Evolutionary conservation across 176 grass and related monocot genomes (phyloP).

Genomic region (Cocos nucifera): DNA sequence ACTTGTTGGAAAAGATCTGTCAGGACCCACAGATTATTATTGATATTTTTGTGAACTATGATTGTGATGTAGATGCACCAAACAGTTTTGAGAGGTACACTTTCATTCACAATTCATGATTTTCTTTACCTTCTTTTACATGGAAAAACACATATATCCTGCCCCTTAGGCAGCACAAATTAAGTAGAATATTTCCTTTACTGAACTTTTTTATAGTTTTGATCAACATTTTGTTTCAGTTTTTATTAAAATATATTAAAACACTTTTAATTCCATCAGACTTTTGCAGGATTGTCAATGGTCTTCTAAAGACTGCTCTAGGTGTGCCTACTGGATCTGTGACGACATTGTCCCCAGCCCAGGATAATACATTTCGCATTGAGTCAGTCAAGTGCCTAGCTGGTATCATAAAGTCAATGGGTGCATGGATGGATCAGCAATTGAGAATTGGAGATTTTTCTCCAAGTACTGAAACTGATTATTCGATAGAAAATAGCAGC

Average conservation of each 20-base stretch:
- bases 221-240: neutral
- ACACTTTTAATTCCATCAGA: slow-evolving; percentile 36
- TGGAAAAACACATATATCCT: neutral
- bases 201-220: neutral
- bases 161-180: too few species aligned
- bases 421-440: slow-evolving; percentile 90
- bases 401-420: slow-evolving; percentile 63
- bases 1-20: slow-evolving; percentile 80
- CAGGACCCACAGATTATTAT: slow-evolving; percentile 78
- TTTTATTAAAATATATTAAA: slow-evolving; percentile 28
- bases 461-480: slow-evolving; percentile 32
- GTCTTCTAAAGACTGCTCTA: slow-evolving; percentile 84
- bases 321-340: slow-evolving; percentile 77
- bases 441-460: slow-evolving; percentile 74
- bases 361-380: slow-evolving; percentile 85
- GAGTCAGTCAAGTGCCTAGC: slow-evolving; percentile 92
- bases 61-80: slow-evolving; percentile 94
- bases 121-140: slow-evolving; percentile 5
- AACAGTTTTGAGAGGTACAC: slow-evolving; percentile 97
- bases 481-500: slow-evolving; percentile 47
- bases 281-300: slow-evolving; percentile 83
- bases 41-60: slow-evolving; percentile 98
- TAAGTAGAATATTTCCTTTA: too few species aligned
- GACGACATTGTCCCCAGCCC: slow-evolving; percentile 66
- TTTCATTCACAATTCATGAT: slow-evolving; percentile 3